Base-by-base conservation (phyloP, 2,329 filamentous ascomycete species). In the Claviceps spartinae region DNA sequence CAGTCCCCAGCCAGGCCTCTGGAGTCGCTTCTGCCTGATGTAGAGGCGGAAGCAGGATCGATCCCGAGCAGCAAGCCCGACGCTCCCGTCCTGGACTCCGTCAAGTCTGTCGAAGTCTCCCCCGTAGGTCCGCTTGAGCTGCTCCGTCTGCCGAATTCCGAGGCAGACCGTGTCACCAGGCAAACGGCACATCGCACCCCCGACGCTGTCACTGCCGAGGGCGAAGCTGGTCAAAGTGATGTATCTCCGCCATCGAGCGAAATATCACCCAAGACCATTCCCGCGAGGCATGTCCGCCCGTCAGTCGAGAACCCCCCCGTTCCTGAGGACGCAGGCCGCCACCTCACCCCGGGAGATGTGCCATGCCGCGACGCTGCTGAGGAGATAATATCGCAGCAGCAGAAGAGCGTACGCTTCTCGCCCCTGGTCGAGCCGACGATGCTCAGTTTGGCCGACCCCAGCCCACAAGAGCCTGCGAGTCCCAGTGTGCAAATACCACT, bases 321-420 rank as follows among this genome's bases (percentile, higher is more conserved):
- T 41, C 34, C 3, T 16, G 42, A 30, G 4, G 42, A 26, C 18
- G 34, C 22, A 20, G 49, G 16, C 20, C 46, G 18, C 1, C 22
- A 34, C 9, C 5, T 3, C 7, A 37, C 18, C 5, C 34, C 40
- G n/a, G 52, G 40, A 22, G 18, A 46, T 11, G 3, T 18, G 4
- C 37, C 57, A 34, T 60, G 57, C 1, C 57, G 57, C 37, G 60
- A 61, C 46, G 52, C 52, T 2, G 49, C 50, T n/a, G 61, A 61
- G 16, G 51, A 41, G 6, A 61, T 55, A 0, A 61, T 55, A 0
- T 43, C 61, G 6, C 76, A 73, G 59, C 69, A 72, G 38, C 68
- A 67, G 42, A 88, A 87, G 67, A 83, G 77, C 51, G 85, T 88
- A 2, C 78, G 82, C 8, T 88, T 88, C 60, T 85, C 84, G 3